phyloP scores from a whole-genome alignment of 441 rosid genomes.

The Adansonia gregorii region DNA sequence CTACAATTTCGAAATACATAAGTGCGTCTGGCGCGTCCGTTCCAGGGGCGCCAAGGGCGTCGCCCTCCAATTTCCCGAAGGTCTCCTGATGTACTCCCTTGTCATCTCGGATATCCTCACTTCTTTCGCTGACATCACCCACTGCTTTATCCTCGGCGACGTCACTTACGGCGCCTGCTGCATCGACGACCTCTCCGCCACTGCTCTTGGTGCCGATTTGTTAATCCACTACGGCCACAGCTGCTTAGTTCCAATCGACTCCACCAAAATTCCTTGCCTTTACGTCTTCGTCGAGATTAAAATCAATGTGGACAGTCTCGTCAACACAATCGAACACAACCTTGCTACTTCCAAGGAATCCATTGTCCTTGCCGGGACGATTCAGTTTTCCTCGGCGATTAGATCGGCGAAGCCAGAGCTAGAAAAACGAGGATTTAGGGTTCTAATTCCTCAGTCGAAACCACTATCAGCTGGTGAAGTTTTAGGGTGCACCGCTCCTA shows the following conservation, averaged over 20 bases:
- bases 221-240: constrained; percentile 93
- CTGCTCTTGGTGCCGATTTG: constrained; percentile 77
- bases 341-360: constrained; percentile 33
- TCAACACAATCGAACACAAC: constrained; percentile 55
- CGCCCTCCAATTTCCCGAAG: constrained; percentile 90
- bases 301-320: constrained; percentile 56
- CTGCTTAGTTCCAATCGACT: constrained; percentile 84
- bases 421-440: constrained; percentile 64
- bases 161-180: constrained; percentile 96
- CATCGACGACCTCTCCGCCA: constrained; percentile 80
- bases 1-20: constrained; percentile 87
- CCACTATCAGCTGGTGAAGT: constrained; percentile 92
- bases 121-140: constrained; percentile 59
- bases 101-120: constrained; percentile 86
- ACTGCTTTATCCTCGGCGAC: constrained; percentile 86
- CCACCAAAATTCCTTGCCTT: constrained; percentile 74
- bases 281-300: constrained; percentile 84
- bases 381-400: constrained; percentile 80
- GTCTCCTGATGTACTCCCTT: constrained; percentile 86
- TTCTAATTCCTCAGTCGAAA: constrained; percentile 85
- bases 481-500: constrained; percentile 82
- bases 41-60: constrained; percentile 63
- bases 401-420: constrained; percentile 77
- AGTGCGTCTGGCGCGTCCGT: constrained; percentile 77
- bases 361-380: constrained; percentile 77